Conservation (phyloP, 2,329 filamentous ascomycete genomes). For the Penicillium sp. region DNA sequence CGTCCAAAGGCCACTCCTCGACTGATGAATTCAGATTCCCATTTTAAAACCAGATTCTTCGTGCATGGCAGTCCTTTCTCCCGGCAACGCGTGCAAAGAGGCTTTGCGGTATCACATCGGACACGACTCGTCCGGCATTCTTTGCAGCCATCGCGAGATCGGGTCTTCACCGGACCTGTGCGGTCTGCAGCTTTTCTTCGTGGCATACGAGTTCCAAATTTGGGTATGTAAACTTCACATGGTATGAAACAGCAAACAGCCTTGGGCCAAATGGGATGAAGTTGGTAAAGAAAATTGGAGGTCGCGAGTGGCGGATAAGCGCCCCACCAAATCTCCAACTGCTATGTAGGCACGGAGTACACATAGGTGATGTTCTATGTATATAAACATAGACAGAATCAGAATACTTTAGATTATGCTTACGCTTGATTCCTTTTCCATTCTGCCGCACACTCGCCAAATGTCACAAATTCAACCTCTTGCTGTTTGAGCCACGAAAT, state of each 20-base stretch:
- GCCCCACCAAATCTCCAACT: not conserved
- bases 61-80: constrained; percentile 36
- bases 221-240: constrained; percentile 22
- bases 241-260: constrained; percentile 6
- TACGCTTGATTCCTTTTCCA: constrained; percentile 20
- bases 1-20: constrained; percentile 44
- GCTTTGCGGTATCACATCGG: constrained; percentile 40
- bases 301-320: constrained; percentile 4
- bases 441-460: constrained; percentile 29
- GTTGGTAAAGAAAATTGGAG: constrained; percentile 4
- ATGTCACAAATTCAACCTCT: constrained; percentile 32
- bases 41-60: constrained; percentile 37
- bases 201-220: constrained; percentile 25
- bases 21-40: constrained; percentile 40
- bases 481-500: constrained; percentile 49
- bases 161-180: constrained; percentile 35
- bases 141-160: constrained; percentile 40
- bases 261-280: not conserved
- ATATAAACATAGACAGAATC: not conserved
- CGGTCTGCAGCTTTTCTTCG: constrained; percentile 37
- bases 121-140: constrained; percentile 42
- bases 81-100: constrained; percentile 36
- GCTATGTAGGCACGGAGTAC: too few species aligned
- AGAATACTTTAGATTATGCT: not conserved
- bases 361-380: too few species aligned